Percentiles rank a stretch among this genome's conserved stretches.
Evolutionary conservation across 164 flowering plant genomes (phyloP).

Genomic region (Nelumbo lutea): DNA sequence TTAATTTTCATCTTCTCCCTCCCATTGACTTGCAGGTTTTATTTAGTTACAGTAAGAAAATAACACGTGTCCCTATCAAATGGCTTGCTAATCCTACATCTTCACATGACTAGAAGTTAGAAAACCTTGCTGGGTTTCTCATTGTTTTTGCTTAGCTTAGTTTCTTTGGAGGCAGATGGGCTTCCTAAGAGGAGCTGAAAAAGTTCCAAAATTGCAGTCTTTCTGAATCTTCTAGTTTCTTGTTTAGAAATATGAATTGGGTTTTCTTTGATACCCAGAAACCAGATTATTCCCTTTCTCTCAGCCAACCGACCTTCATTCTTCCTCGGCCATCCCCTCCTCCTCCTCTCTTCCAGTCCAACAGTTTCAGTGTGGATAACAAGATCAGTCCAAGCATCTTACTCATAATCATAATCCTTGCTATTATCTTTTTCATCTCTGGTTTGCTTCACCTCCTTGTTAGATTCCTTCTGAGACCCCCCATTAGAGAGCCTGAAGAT

Average conservation of each 20-base stretch:
- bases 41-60: background rate
- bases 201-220: slow-evolving; percentile 30
- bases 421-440: slow-evolving; percentile 78
- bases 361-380: slow-evolving; percentile 33
- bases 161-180: slow-evolving; percentile 9
- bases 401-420: slow-evolving; percentile 69
- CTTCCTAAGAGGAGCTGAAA: slow-evolving; percentile 6
- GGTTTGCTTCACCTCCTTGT: slow-evolving; percentile 91
- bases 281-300: slow-evolving; percentile 19
- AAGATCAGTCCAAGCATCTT: slow-evolving; percentile 73
- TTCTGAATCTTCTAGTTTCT: slow-evolving; percentile 23
- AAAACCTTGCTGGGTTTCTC: slow-evolving; percentile 10
- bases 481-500: slow-evolving; percentile 50
- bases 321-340: slow-evolving; percentile 23
- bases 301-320: slow-evolving; percentile 23
- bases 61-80: slow-evolving; percentile 15
- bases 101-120: slow-evolving; percentile 7
- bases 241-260: slow-evolving; percentile 31
- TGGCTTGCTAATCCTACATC: slow-evolving; percentile 4
- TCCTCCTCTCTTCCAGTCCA: slow-evolving; percentile 28
- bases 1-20: slow-evolving; percentile 6
- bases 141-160: background rate
- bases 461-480: slow-evolving; percentile 59
- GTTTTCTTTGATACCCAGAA: slow-evolving; percentile 24
- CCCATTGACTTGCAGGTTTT: slow-evolving; percentile 18